Base-by-base conservation (phyloP, 78 protist species). In the Pelomyxa schiedti region DNA sequence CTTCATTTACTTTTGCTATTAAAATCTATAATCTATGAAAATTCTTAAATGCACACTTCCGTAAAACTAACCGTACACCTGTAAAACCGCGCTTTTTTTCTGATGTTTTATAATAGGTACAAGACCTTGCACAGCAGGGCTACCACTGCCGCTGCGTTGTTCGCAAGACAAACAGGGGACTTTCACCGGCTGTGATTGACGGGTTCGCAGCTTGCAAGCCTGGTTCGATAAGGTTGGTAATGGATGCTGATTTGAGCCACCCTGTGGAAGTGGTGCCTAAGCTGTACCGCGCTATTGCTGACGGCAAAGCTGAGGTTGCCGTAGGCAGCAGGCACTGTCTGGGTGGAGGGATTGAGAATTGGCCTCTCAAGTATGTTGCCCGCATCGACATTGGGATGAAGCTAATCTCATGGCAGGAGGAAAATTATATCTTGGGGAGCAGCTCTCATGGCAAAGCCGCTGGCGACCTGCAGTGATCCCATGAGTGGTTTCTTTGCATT, bases 401-500 rank as follows among this genome's bases (percentile, higher is more conserved):
- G n/a, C n/a, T n/a, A n/a, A n/a, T n/a, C n/a, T n/a, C n/a, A n/a
- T n/a, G n/a, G n/a, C n/a, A n/a, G n/a, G 32, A 47, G 58, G 58
- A 16, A 16, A 16, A 16, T 47, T 16, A 47, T 47, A 16, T 47
- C 58, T n/a, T 43, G 43, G 76, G 83, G 69, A 6, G 77, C 84
- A 1, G 65, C 72, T 53, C n/a, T 35, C 8, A 65, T 80, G 24
- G 66, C 83, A 1, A 40, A 71, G 29, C 77, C 77, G 32, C 76
- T 79, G 70, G 30, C 83, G 38, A 76, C 83, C 37, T 75, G 68
- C n/a, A 28, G 47, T 30, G 83, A 79, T 47, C 83, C 83, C 32
- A 79, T 79, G 83, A 53, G 78, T 29, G 83, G 83, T 35, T 79
- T 79, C 70, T 79, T 79, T 47, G 83, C 68, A 16, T 29, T 79